These are phyloP conservation scores for Steccherinum ochraceum DNA, from an alignment of 768 basidiomycete genomes.

Conservation along the genomic window DNA sequence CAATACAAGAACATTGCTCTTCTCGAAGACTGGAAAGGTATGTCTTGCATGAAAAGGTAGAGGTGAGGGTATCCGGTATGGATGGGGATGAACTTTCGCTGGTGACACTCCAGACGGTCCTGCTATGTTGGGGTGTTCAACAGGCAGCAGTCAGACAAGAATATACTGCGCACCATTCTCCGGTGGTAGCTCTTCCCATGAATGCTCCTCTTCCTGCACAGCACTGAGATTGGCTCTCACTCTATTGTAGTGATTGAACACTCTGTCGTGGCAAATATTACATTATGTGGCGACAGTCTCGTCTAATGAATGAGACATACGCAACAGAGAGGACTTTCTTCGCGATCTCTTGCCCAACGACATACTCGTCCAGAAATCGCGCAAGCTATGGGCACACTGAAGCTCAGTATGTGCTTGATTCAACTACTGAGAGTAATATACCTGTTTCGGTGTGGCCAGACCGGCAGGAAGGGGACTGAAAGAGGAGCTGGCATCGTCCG, in stretches of 20 bases:
- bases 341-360: slow-evolving; percentile 87
- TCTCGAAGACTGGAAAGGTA: slow-evolving; percentile 68
- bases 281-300: neutral
- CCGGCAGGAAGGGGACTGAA: slow-evolving; percentile 33
- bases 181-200: slow-evolving; percentile 19
- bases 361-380: slow-evolving; percentile 81
- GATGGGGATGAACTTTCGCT: slow-evolving; percentile 60
- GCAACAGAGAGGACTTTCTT: slow-evolving; percentile 94
- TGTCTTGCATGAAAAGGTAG: slow-evolving; percentile 35
- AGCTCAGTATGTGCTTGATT: slow-evolving; percentile 2
- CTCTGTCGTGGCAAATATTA: slow-evolving; percentile 36
- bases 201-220: slow-evolving; percentile 24
- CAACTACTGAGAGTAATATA: no score
- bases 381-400: no score
- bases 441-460: slow-evolving; percentile 56
- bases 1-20: slow-evolving; percentile 94
- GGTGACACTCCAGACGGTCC: slow-evolving; percentile 39
- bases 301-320: slow-evolving; percentile 37
- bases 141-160: no score
- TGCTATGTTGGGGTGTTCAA: no score
- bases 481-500: slow-evolving; percentile 25
- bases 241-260: slow-evolving; percentile 94
- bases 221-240: slow-evolving; percentile 64
- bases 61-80: slow-evolving; percentile 23
- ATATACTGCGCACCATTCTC: slow-evolving; percentile 27